Base-by-base conservation (phyloP, 305 asterid species). In the Fraxinus paxiana region DNA sequence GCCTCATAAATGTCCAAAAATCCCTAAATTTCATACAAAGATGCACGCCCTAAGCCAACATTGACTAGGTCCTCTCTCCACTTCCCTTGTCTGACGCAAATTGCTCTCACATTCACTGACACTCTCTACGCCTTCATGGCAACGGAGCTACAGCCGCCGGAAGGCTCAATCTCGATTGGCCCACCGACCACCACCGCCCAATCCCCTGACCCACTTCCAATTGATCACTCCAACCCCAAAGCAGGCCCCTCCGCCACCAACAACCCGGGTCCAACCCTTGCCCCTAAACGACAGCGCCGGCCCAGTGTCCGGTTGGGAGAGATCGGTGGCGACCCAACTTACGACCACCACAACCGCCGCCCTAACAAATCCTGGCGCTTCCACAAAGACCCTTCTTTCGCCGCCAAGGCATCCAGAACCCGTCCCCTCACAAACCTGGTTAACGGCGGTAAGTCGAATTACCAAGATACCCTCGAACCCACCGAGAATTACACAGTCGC, bases 251-350 rank as follows among this genome's bases (percentile, higher is more conserved):
- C 81, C 26, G 18, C 88, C 48, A 65, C 87, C 71, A 73, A 87
- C 77, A 10, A 81, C 81, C 33, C 90, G 24, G 81, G 79, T 71
- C 61, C 79, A 34, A 72, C 86, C 43, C 84, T 93, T 35, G 97
- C 92, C 48, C 90, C 99, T 17, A 95, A 95, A 79, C 92, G 99
- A 9, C 98, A 92, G 88, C 97, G 98, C 83, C 93, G 98, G 17
- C 98, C 98, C 78, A 95, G 98, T 86, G 97, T 95, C 80, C 92
- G 98, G 63, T 87, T 95, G 63, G 98, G 98, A 33, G 98, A 95
- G 91, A 95, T 95, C 92, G 98, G 98, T n/a, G 95, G 89, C 34
- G 92, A 91, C 80, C 91, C 92, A 3, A 85, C 94, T 17, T 91
- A 83, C 79, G 98, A 95, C 20, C 92, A 86, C 77, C 84, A 81